These are phyloP conservation scores for Talaromyces stipitatus DNA, from an alignment of 495 filamentous ascomycete genomes.

Conservation along the genomic window DNA sequence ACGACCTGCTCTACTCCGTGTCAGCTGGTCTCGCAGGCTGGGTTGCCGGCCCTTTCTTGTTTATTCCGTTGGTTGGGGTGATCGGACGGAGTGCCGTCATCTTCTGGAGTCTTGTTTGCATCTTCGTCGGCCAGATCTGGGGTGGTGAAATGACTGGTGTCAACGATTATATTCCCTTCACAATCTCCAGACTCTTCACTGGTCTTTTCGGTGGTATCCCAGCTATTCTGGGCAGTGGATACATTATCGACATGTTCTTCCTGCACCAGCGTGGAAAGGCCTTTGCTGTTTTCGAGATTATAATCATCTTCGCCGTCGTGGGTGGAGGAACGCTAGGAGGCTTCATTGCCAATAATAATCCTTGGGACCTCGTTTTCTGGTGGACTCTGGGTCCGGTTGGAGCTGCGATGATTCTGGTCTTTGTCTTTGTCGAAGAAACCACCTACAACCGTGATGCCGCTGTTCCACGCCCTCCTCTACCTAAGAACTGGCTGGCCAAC, in stretches of 20 bases:
- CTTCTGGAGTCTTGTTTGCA: slow-evolving; percentile 35
- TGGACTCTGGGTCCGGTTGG: slow-evolving; percentile 39
- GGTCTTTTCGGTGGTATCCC: slow-evolving; percentile 35
- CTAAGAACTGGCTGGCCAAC: slow-evolving; percentile 24
- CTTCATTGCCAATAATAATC: slow-evolving; percentile 32
- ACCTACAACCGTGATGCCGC: slow-evolving; percentile 17
- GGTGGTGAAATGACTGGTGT: slow-evolving; percentile 31
- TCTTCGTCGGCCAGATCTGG: slow-evolving; percentile 32
- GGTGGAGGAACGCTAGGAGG: slow-evolving; percentile 37
- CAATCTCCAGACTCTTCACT: slow-evolving; percentile 34
- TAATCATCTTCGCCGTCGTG: slow-evolving; percentile 32
- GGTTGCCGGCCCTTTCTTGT: slow-evolving; percentile 35
- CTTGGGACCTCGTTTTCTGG: slow-evolving; percentile 43
- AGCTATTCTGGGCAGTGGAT: slow-evolving; percentile 28
- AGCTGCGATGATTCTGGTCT: slow-evolving; percentile 31
- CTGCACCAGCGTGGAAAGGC: slow-evolving; percentile 38
- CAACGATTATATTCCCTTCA: slow-evolving; percentile 33
- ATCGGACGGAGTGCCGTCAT: slow-evolving; percentile 34
- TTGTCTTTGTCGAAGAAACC: slow-evolving; percentile 41
- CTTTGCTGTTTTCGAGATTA: slow-evolving; percentile 35
- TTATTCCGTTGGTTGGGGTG: slow-evolving; percentile 27
- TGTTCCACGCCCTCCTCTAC: slow-evolving; percentile 11
- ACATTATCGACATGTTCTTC: slow-evolving; percentile 38
- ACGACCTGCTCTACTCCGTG: slow-evolving; percentile 23
- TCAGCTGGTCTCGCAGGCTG: slow-evolving; percentile 35